Evolutionary conservation across 1,284 basidiomycete genomes (phyloP).

Genomic region (Phenoliferia sp.): DNA sequence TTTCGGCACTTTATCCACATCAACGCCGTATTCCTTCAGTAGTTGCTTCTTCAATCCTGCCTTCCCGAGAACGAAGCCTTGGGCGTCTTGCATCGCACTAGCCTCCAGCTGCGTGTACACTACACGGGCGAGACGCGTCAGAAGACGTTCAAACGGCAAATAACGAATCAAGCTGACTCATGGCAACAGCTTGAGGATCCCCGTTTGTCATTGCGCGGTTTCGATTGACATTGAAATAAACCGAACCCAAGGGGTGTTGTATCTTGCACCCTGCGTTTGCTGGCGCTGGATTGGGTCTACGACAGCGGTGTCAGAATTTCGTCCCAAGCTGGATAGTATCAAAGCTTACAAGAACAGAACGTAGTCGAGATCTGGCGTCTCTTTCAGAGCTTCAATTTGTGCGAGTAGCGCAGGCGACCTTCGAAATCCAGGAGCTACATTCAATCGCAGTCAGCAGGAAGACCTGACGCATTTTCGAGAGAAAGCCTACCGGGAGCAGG

Average conservation of each 20-base stretch:
- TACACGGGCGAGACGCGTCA: not conserved
- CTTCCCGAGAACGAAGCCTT: not conserved
- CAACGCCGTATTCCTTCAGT: not conserved
- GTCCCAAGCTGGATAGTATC: not conserved
- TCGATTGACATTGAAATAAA: not conserved
- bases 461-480: too few relatives aligned
- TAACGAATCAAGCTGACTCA: not conserved
- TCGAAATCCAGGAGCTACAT: not conserved
- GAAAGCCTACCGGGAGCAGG: not conserved
- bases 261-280: not conserved
- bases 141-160: not conserved
- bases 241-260: not conserved
- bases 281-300: not conserved
- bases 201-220: not conserved
- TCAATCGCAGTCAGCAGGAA: too few relatives aligned
- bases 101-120: not conserved
- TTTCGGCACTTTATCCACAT: not conserved
- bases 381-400: not conserved
- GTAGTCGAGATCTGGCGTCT: not conserved
- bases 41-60: not conserved
- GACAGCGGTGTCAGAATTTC: not conserved
- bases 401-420: not conserved
- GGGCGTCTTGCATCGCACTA: not conserved
- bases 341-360: not conserved
- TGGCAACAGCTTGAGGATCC: not conserved